phyloP scores from a whole-genome alignment of 139 green algal species.

The Nannochloris sp. region DNA sequence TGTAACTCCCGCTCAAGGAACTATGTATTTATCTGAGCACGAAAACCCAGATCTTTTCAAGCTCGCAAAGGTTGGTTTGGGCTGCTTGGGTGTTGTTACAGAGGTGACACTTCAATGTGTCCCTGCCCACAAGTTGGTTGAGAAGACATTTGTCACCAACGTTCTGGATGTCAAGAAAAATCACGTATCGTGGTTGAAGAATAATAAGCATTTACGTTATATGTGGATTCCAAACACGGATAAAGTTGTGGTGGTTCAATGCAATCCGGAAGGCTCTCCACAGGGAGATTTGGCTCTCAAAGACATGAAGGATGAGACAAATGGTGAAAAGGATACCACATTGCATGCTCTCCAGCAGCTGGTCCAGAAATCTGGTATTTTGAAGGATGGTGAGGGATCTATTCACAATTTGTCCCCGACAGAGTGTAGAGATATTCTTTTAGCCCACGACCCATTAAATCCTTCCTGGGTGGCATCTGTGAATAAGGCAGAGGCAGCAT shows the following conservation, averaged over 20 bases:
- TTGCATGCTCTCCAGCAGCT: background rate
- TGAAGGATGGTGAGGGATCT: background rate
- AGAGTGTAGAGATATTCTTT: constrained; percentile 77
- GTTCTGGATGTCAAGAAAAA: constrained; percentile 49
- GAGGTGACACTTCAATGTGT: constrained; percentile 78
- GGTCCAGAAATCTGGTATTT: background rate
- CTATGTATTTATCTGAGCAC: constrained; percentile 41
- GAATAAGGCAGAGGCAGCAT: constrained; percentile 84
- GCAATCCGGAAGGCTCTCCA: constrained; percentile 1
- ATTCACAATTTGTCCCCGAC: constrained; percentile 28
- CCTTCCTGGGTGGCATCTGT: constrained; percentile 63
- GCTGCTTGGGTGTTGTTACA: constrained; percentile 76
- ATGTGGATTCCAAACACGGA: constrained; percentile 98
- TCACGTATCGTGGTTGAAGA: constrained; percentile 56
- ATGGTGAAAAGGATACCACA: background rate
- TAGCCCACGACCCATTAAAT: constrained; percentile 62
- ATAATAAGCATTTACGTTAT: constrained; percentile 84
- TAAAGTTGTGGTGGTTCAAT: constrained; percentile 62
- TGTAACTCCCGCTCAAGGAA: constrained; percentile 74
- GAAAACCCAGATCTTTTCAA: constrained; percentile 68
- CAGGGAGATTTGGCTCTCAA: constrained; percentile 12
- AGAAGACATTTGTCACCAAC: constrained; percentile 68
- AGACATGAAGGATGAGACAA: background rate
- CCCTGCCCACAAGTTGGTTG: constrained; percentile 50
- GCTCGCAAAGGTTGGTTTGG: constrained; percentile 70